A percentile compares a stretch with the other conserved stretches of the same genome.
phyloP scores from a whole-genome alignment of 2,329 filamentous ascomycete species.

The Graphilbum fragrans region DNA sequence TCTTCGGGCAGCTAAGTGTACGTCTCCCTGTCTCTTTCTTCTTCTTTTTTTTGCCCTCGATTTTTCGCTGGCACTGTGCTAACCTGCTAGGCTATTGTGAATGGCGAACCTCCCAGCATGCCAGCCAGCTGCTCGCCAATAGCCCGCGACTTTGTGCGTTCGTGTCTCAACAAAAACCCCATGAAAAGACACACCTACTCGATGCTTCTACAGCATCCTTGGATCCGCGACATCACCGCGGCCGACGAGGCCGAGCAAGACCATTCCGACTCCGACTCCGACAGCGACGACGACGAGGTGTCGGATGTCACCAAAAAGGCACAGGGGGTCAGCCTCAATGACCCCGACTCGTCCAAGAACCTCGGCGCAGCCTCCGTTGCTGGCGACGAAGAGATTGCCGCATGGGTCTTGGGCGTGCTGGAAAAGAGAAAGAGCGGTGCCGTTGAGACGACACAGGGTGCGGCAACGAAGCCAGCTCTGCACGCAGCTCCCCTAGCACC shows the following conservation, averaged over 20 bases:
- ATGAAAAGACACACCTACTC: constrained; percentile 88
- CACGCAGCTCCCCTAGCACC: constrained; percentile 76
- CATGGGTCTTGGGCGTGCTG: constrained; percentile 68
- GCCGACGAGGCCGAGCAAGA: constrained; percentile 22
- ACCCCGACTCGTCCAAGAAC: constrained; percentile 16
- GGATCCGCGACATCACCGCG: constrained; percentile 44
- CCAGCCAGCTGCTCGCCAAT: constrained; percentile 70
- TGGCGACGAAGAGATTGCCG: constrained; percentile 70
- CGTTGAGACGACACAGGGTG: constrained; percentile 20
- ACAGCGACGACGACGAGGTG: constrained; percentile 21
- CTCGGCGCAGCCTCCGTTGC: constrained; percentile 30
- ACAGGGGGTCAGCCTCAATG: constrained; percentile 25
- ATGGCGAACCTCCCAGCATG: constrained; percentile 86
- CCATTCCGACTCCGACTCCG: constrained; percentile 15
- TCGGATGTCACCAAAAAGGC: constrained; percentile 19
- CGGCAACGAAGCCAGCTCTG: constrained; percentile 60
- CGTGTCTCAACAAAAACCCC: constrained; percentile 86
- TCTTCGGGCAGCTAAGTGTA: constrained; percentile 94
- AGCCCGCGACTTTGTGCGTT: constrained; percentile 76
- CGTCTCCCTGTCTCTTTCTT: constrained; percentile 30
- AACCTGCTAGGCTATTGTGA: constrained; percentile 72
- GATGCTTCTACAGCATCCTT: constrained; percentile 79
- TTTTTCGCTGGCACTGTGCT: neutral
- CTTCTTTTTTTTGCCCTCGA: neutral
- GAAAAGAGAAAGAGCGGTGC: constrained; percentile 50